A percentile compares a stretch with the other conserved stretches of the same genome.
These are phyloP conservation scores for Drosera capensis DNA, from an alignment of 148 eudicot species.

Conservation along the genomic window DNA sequence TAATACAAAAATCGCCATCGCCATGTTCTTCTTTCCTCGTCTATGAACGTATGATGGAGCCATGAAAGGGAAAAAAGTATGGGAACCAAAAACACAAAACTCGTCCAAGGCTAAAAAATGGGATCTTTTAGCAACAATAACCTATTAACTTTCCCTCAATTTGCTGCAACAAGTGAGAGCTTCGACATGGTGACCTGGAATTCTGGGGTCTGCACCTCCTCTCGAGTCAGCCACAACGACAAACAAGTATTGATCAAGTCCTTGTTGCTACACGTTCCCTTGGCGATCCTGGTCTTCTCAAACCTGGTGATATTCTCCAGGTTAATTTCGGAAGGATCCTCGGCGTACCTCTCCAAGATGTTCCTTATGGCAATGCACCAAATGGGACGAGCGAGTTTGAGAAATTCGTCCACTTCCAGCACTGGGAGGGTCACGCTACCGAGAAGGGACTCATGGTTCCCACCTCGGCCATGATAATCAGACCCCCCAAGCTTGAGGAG, in stretches of 20 bases:
- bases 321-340: conserved; percentile 55
- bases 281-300: conserved; percentile 17
- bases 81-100: too few relatives aligned
- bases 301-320: conserved; percentile 44
- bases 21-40: too few relatives aligned
- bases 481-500: conserved; percentile 92
- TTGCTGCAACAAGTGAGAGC: conserved; percentile 21
- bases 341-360: conserved; percentile 34
- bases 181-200: conserved; percentile 40
- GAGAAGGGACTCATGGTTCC: conserved; percentile 56
- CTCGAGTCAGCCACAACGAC: conserved; percentile 47
- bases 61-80: too few relatives aligned
- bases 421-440: conserved; percentile 77
- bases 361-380: conserved; percentile 63
- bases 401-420: conserved; percentile 52
- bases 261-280: conserved; percentile 12
- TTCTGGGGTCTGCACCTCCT: conserved; percentile 42
- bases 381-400: conserved; percentile 68
- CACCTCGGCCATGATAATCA: conserved; percentile 83
- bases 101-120: too few relatives aligned
- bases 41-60: too few relatives aligned
- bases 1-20: too few relatives aligned
- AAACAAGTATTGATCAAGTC: conserved; percentile 40
- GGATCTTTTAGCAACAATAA: too few relatives aligned
- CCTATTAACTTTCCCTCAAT: conserved; percentile 11